phyloP scores from a whole-genome alignment of 2,329 filamentous ascomycete species.

The Dactylellina haptotyla region DNA sequence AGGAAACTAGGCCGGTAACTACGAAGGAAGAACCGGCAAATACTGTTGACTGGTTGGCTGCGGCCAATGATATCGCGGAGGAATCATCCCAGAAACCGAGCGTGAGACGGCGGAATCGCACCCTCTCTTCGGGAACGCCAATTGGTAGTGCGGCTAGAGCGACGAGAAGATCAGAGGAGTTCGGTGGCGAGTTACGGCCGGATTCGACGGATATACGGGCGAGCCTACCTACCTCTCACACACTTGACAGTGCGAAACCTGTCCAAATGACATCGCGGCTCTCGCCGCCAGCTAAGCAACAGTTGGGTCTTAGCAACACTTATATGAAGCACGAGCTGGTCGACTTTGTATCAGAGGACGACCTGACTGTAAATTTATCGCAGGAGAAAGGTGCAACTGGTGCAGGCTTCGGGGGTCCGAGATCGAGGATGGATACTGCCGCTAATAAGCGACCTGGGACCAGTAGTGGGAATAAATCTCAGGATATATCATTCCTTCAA shows the following conservation, averaged over 20 bases:
- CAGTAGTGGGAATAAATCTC: constrained; percentile 9
- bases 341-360: constrained; percentile 49
- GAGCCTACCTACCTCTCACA: background rate
- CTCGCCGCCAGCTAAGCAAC: constrained; percentile 2
- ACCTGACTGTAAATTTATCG: constrained; percentile 35
- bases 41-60: constrained; percentile 42
- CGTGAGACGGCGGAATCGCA: constrained; percentile 17
- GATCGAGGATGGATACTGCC: background rate
- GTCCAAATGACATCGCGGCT: constrained; percentile 5
- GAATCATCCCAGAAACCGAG: background rate
- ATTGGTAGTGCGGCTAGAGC: background rate
- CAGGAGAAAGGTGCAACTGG: constrained; percentile 3
- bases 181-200: constrained; percentile 34
- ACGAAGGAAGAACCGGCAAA: constrained; percentile 7
- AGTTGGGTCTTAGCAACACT: constrained; percentile 27
- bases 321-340: constrained; percentile 40
- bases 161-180: constrained; percentile 14
- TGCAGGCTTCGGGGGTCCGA: background rate
- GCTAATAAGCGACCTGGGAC: constrained; percentile 5
- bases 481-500: constrained; percentile 37
- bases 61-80: constrained; percentile 22
- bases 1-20: constrained; percentile 20
- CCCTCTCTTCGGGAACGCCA: constrained; percentile 19
- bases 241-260: background rate
- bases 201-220: constrained; percentile 12